Percentiles rank a stretch among this genome's conserved stretches.
phyloP scores from a whole-genome alignment of 306 rosid genomes.

The Senna tora region DNA sequence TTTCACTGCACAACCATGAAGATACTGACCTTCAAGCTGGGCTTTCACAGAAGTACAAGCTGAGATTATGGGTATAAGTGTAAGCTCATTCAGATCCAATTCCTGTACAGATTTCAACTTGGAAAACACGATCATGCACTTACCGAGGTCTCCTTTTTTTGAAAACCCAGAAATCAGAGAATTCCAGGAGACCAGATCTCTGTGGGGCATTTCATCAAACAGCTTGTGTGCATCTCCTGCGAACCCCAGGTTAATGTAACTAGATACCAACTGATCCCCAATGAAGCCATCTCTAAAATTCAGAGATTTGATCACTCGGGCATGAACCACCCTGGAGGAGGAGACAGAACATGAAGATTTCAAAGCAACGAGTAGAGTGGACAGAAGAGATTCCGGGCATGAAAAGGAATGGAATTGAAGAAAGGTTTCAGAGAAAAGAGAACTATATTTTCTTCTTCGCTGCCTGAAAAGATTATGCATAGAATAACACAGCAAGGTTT shows the following conservation, averaged over 20 bases:
- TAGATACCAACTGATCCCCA: constrained; percentile 69
- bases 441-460: neutral
- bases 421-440: constrained; percentile 25
- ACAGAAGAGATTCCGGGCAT: constrained; percentile 45
- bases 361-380: constrained; percentile 51
- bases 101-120: constrained; percentile 49
- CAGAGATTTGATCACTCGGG: constrained; percentile 62
- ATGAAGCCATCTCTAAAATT: constrained; percentile 68
- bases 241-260: constrained; percentile 55
- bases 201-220: constrained; percentile 70
- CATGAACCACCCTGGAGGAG: constrained; percentile 60
- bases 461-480: neutral
- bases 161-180: constrained; percentile 71
- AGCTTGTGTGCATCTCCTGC: constrained; percentile 55
- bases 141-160: constrained; percentile 45
- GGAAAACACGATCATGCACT: constrained; percentile 52
- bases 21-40: constrained; percentile 51
- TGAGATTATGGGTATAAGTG: constrained; percentile 55
- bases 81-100: constrained; percentile 58
- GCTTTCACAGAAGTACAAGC: constrained; percentile 57
- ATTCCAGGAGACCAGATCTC: constrained; percentile 72
- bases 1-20: constrained; percentile 65
- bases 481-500: neutral
- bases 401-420: constrained; percentile 36
- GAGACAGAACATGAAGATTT: constrained; percentile 54